Evolutionary conservation across 768 basidiomycete genomes (phyloP), one percentile per base, ranked within the genome.

Genomic region (Mycena polygramma): DNA sequence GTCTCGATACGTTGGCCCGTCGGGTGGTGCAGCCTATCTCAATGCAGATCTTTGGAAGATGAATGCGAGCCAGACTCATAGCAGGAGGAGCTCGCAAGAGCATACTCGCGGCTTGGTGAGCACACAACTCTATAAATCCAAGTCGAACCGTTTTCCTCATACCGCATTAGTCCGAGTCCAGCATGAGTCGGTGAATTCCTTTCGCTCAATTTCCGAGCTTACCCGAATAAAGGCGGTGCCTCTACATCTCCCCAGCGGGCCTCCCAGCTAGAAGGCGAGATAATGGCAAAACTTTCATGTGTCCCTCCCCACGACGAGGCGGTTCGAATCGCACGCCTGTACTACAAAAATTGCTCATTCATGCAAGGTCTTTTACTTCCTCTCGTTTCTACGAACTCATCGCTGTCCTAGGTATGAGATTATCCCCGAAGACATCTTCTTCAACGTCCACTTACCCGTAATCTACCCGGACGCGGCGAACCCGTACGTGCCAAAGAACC

Each of bases 1-100:
- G 10, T 77, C 76, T 8, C 71, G 76, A 48, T 77, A 77, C 45
- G 60, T 77, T 26, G 76, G 76, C 7, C 57, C 74, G 24, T 77
- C 76, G 3, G 73, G 76, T 36, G 74, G 73, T 41, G 73, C 76
- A 5, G 71, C 76, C 10, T 77, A 75, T 54, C 73, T 77, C 48
- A 72, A 73, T 53, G 52, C 71, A 9, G 74, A 73, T 37, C 58
- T 75, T 14, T 77, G 76, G 76, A 75, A 71, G 63, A 51, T 49
- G 62, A 59, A 63, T 51, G 17, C 58, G 36, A 35, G 54, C 22
- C 68, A 63, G 13, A 45, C 54, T n/a, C 61, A 51, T 11, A 63
- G 59, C 59, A 68, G 60, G 15, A 24, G 46, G 35, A 46, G 55
- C 43, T 68, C 67, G 24, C 35, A 57, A 19, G 67, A 61, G 8